Conservation (phyloP, 1,139 yeast species). For the Geotrichum cucujoidarum region DNA sequence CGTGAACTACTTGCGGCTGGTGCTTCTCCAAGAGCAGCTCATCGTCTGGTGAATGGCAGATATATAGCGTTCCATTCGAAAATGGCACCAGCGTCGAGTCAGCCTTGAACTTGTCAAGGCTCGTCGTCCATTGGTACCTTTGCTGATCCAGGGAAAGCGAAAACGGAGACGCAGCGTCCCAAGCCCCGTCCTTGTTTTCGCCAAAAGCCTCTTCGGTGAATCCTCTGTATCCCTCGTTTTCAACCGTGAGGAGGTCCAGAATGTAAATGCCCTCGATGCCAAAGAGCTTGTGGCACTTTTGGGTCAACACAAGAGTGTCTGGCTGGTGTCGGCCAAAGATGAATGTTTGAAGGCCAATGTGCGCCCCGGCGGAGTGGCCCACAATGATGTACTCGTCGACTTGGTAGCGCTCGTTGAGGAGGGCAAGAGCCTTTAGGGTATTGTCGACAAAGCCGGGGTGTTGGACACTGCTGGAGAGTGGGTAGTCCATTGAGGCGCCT, state of each 20-base stretch:
- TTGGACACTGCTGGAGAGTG: conserved; percentile 49
- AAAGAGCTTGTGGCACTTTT: conserved; percentile 29
- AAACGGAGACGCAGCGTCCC: conserved; percentile 34
- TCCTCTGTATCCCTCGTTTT: conserved; percentile 43
- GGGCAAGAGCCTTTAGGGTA: conserved; percentile 44
- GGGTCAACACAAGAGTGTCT: conserved; percentile 3
- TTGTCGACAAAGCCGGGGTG: conserved; percentile 67
- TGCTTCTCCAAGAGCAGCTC: conserved; percentile 33
- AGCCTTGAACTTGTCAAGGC: neutral
- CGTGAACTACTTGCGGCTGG: conserved; percentile 33
- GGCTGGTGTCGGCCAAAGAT: conserved; percentile 13
- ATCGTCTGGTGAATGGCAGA: conserved; percentile 39
- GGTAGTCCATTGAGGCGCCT: conserved; percentile 54
- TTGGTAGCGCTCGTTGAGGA: conserved; percentile 27
- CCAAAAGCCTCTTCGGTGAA: conserved; percentile 48
- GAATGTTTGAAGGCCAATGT: conserved; percentile 55
- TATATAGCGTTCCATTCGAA: conserved; percentile 22
- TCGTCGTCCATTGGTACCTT: conserved; percentile 13
- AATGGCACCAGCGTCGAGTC: conserved; percentile 6
- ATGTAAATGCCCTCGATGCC: conserved; percentile 53
- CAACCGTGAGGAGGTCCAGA: conserved; percentile 40
- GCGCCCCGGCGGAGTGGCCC: conserved; percentile 87
- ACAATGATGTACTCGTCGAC: conserved; percentile 42
- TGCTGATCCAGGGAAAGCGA: neutral
- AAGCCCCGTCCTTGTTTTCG: conserved; percentile 25